Conservation (phyloP, 2,329 filamentous ascomycete species). For the Endocalyx cinctus region DNA sequence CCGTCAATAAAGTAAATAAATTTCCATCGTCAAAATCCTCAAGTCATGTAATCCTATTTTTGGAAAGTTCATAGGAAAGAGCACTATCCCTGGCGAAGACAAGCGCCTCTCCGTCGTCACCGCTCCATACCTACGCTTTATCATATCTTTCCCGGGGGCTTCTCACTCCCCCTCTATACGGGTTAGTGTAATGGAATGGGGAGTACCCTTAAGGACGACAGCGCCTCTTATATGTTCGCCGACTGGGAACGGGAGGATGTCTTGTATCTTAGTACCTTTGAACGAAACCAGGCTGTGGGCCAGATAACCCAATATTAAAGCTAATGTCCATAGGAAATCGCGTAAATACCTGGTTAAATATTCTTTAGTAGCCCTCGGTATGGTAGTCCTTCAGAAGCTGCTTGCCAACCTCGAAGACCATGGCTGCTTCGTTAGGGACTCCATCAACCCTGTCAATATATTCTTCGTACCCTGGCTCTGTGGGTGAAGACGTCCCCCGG, state of each 20-base stretch:
- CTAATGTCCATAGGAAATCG: constrained; percentile 18
- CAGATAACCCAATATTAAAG: constrained; percentile 23
- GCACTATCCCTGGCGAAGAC: constrained; percentile 15
- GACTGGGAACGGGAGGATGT: constrained; percentile 8
- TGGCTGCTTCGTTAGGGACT: constrained; percentile 12
- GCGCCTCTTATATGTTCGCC: constrained; percentile 10
- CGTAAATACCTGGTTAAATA: constrained; percentile 12
- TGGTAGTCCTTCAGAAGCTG: constrained; percentile 15
- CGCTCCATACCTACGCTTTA: constrained; percentile 13
- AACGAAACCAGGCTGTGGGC: constrained; percentile 23
- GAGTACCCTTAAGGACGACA: constrained; percentile 13
- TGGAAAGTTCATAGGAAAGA: too few relatives aligned
- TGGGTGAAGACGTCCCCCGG: constrained; percentile 10
- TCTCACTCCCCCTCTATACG: constrained; percentile 25
- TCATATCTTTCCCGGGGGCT: constrained; percentile 8
- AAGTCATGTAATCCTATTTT: too few relatives aligned
- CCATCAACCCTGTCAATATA: constrained; percentile 8
- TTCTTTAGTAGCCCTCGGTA: constrained; percentile 2
- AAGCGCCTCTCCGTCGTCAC: constrained; percentile 22
- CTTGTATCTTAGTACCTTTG: constrained; percentile 16
- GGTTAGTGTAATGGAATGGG: constrained; percentile 19
- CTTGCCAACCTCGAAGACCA: constrained; percentile 7
- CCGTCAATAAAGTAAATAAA: too few relatives aligned
- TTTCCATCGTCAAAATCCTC: too few relatives aligned
- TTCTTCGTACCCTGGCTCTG: constrained; percentile 7